Evolutionary conservation across 139 green algal genomes (phyloP), one percentile per base, ranked within the genome.

Genomic region (Chlamydomonas eustigma): DNA sequence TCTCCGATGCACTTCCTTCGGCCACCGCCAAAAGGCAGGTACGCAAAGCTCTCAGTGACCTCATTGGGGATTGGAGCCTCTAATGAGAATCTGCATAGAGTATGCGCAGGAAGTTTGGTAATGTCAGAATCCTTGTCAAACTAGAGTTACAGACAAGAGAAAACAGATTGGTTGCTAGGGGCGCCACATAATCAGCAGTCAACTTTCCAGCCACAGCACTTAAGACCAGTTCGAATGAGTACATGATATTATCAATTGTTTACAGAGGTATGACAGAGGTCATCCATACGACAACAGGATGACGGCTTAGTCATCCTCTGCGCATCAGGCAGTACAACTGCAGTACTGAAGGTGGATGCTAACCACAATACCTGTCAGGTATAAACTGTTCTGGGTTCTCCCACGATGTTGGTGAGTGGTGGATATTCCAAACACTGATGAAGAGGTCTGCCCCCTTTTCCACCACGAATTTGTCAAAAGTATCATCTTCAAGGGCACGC

Each of bases 381-480:
- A 90, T 83, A 76, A 97, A 97, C 5, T 68, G 58, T 28, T 97
- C 86, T 1, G 92, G 85, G 12, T 91, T 63, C 4, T 89, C 66
- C 92, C 92, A 97, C 4, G 86, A 76, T 44, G 73, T 52, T 0
- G 91, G 85, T 3, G 80, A 87, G 76, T 87, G 83, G 90, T 97
- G 92, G 35, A 97, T 81, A 83, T 97, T 97, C 90, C 91, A 97
- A 44, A 92, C 87, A 31, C 77, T 88, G 81, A 97, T 96, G 90
- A 97, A 96, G 65, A 97, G 80, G 87, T 97, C 92, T 12, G 77
- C 80, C 71, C 91, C 92, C 30, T 79, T 76, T 1, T 78, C 70
- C 2, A 91, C 67, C 4, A 51, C 39, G 71, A 80, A 90, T 18
- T 84, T 69, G 39, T 83, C 81, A 70, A 92, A 82, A 22, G 28